Evolutionary conservation across 306 rosid genomes (phyloP), one percentile per base, ranked within the genome.

Genomic region (Quillaja saponaria): DNA sequence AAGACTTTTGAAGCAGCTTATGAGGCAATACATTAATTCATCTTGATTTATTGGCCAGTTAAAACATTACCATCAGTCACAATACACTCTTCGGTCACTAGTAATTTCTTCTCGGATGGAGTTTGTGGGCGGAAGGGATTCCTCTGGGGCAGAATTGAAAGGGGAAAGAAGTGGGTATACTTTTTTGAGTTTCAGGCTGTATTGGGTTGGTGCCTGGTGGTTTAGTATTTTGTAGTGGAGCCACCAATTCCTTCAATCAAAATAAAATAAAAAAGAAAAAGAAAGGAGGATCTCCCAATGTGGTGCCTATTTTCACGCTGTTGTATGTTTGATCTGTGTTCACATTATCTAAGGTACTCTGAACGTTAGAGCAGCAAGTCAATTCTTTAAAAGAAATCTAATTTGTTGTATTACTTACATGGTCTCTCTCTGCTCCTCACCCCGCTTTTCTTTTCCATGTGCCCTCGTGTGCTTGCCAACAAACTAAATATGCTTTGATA

Each of bases 271-370:
- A n/a, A n/a, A n/a, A n/a, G n/a, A n/a, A n/a, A n/a, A n/a, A n/a
- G n/a, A n/a, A 63, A 66, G 79, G 78, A 76, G 82, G 82, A 47
- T 81, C 67, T 72, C 64, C 78, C 66, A 68, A 73, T 58, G 44
- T 64, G 72, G 58, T 57, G 67, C 74, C 75, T n/a, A 69, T 55
- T 72, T 73, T 66, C 71, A 68, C 58, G 52, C 53, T 72, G 71
- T 65, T 86, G 76, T 80, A 78, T 85, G 75, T 65, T 67, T 74
- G 40, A 34, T 72, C 55, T 66, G 25, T 65, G 61, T 9, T 58
- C 63, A 40, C 61, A 55, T 74, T 68, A 14, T 56, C 18, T 51
- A 50, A 38, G 66, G 17, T 70, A 61, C 41, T 49, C 45, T 73
- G 50, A 66, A 68, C 58, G 8, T 59, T 55, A 50, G 56, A 63